Evolutionary conservation across 371 early-diverging fungal genomes (phyloP), one percentile per base, ranked within the genome.

Genomic region (Mortierella sp.): DNA sequence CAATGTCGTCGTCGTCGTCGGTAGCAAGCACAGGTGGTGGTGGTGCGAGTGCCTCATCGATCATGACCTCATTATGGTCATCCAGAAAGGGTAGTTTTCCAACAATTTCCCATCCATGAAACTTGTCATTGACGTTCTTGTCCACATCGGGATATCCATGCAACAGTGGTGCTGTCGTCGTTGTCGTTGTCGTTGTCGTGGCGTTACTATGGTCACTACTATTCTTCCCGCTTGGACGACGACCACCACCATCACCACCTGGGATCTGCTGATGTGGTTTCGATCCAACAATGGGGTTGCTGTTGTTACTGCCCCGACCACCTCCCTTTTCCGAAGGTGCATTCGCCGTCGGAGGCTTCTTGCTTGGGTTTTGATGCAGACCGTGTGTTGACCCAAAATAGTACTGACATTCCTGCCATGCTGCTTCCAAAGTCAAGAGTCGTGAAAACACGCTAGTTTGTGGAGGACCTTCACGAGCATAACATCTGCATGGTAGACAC

Each of bases 391-490:
- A 37, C 16, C 57, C 45, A 40, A 73, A 73, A 25, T 67, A 73
- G 43, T 62, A 54, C 43, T 67, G 62, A 34, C 73, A 73, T 39
- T 67, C 73, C 46, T 73, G 63, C 73, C 73, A 73, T 6, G 73
- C 67, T 2, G 63, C 63, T 28, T 73, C 73, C 9, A 73, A 54
- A 8, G 73, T 73, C 0, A 73, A 52, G 3, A 67, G 17, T 31
- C 73, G 47, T 5, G 73, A 73, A 12, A 73, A 63, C 13, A 72
- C 62, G 39, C 66, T 72, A 2, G 46, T 54, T 2, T 17, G 52
- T 10, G 14, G 25, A 14, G 4, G 24, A 5, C n/a, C 17, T 16
- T 54, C 12, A n/a, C 37, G 7, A 0, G 61, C 46, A 37, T 61
- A 47, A 28, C 72, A 65, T 9, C 24, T 45, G 27, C 72, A 71